Conservation (phyloP, 2,329 filamentous ascomycete genomes). For the Colletotrichum magnum region DNA sequence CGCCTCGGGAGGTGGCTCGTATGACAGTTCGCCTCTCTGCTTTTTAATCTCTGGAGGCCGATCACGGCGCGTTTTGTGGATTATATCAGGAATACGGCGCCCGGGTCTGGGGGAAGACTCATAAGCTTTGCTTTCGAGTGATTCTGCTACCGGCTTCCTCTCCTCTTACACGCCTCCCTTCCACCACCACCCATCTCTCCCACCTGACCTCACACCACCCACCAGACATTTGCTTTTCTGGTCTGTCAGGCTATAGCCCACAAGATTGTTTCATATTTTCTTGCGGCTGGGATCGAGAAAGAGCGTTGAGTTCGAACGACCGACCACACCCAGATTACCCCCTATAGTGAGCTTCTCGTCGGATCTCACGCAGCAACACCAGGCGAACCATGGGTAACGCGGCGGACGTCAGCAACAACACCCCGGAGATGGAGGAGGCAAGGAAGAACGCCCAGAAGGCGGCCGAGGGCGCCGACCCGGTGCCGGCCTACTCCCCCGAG, state of each 20-base stretch:
- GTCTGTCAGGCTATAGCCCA: slow-evolving; percentile 1
- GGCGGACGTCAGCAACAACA: slow-evolving; percentile 16
- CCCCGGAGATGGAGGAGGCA: slow-evolving; percentile 28
- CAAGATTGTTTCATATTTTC: neutral
- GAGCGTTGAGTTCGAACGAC: slow-evolving; percentile 4
- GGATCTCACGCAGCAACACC: neutral
- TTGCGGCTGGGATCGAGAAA: neutral
- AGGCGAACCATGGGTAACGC: slow-evolving; percentile 26
- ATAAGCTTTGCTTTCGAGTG: neutral
- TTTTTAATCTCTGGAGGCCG: slow-evolving; percentile 32
- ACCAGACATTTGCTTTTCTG: neutral
- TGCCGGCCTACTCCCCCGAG: slow-evolving; percentile 23
- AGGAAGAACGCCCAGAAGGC: slow-evolving; percentile 13
- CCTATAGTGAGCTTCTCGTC: neutral
- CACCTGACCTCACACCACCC: neutral
- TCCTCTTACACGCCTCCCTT: slow-evolving; percentile 4
- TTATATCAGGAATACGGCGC: slow-evolving; percentile 35
- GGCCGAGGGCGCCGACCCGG: slow-evolving; percentile 24
- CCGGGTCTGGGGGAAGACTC: slow-evolving; percentile 1
- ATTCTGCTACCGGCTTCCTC: slow-evolving; percentile 16
- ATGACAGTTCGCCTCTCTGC: slow-evolving; percentile 30
- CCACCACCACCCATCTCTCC: slow-evolving; percentile 1
- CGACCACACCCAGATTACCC: neutral
- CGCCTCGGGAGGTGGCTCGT: slow-evolving; percentile 35
- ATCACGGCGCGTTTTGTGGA: slow-evolving; percentile 35